Conservation (phyloP, 257 asterid genomes). For the Craterostigma plantagineum region DNA sequence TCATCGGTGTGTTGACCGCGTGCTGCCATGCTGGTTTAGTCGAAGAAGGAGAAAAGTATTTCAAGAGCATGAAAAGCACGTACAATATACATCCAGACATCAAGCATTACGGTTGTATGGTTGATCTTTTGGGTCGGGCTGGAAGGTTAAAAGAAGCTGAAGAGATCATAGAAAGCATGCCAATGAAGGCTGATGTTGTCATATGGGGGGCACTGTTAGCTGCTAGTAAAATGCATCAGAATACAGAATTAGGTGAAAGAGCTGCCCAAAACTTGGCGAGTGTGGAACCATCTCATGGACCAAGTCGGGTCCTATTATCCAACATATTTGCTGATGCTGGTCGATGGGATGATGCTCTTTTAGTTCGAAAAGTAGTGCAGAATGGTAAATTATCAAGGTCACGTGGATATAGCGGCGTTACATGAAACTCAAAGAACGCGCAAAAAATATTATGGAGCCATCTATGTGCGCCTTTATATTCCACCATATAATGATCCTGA, state of each 20-base stretch:
- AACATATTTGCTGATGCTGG: conserved; percentile 72
- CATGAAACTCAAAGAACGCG: no score
- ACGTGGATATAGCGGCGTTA: conserved; percentile 68
- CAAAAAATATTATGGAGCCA: no score
- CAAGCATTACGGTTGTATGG: conserved; percentile 91
- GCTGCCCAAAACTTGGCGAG: conserved; percentile 53
- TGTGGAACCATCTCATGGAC: conserved; percentile 79
- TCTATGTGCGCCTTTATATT: no score
- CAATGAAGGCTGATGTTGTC: conserved; percentile 74
- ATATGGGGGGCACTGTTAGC: conserved; percentile 76
- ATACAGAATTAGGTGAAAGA: conserved; percentile 50
- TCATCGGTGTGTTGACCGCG: conserved; percentile 70
- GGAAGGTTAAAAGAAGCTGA: conserved; percentile 75
- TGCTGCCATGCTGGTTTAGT: conserved; percentile 93
- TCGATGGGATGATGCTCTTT: conserved; percentile 65
- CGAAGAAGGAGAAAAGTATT: conserved; percentile 55
- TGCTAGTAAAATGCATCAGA: conserved; percentile 54
- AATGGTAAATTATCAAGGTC: conserved; percentile 30
- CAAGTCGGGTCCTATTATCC: conserved; percentile 67
- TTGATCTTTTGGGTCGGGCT: conserved; percentile 74
- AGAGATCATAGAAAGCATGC: conserved; percentile 41
- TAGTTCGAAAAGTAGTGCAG: conserved; percentile 32
- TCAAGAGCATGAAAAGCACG: conserved; percentile 37
- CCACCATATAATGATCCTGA: no score
- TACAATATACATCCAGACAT: conserved; percentile 48